phyloP scores from a whole-genome alignment of 805 yeast genomes.

The Pichia sporocuriosa region DNA sequence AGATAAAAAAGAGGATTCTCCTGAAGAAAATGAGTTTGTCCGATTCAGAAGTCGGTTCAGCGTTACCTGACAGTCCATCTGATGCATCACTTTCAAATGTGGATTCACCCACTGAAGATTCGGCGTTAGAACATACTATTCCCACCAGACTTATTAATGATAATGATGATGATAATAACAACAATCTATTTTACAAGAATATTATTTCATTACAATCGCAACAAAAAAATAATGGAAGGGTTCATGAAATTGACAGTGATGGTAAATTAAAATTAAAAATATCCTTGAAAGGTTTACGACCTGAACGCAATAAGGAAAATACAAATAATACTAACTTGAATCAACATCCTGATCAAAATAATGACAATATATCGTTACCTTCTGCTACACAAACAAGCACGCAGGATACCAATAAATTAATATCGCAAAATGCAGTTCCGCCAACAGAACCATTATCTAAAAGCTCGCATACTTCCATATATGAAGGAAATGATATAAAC shows the following conservation, averaged over 20 bases:
- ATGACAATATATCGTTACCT: no score
- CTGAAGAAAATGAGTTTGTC: no score
- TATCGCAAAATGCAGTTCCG: slow-evolving; percentile 1
- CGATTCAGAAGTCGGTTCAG: neutral
- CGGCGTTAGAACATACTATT: neutral
- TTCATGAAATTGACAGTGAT: slow-evolving; percentile 1
- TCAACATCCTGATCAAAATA: no score
- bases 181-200: neutral
- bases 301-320: no score
- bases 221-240: slow-evolving; percentile 2
- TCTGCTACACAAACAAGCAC: neutral
- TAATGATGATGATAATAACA: neutral
- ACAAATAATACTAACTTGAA: neutral
- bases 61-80: slow-evolving; percentile 2
- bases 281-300: slow-evolving; percentile 5
- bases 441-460: no score
- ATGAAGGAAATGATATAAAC: neutral
- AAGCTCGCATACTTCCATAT: neutral
- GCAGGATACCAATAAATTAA: neutral
- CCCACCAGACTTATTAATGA: neutral
- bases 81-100: slow-evolving; percentile 1
- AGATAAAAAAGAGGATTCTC: no score
- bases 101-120: neutral
- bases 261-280: slow-evolving; percentile 8
- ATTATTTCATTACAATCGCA: neutral